These are phyloP conservation scores for Mucor mucedo DNA, from an alignment of 371 early-diverging fungal species.

Conservation along the genomic window DNA sequence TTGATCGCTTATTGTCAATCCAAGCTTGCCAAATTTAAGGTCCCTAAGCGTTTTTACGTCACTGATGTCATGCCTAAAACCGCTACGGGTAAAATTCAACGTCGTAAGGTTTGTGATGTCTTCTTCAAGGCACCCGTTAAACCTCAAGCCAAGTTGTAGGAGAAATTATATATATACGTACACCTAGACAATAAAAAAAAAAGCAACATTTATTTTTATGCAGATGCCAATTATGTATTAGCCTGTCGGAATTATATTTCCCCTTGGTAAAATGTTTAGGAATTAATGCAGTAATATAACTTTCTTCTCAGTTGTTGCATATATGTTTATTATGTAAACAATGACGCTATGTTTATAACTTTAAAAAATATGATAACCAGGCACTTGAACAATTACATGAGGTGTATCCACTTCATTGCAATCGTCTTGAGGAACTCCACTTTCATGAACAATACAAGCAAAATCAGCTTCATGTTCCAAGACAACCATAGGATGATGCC, in stretches of 20 bases:
- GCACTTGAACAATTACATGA: slow-evolving; percentile 38
- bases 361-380: slow-evolving; percentile 33
- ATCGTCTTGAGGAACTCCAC: slow-evolving; percentile 69
- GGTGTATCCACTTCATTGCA: slow-evolving; percentile 60
- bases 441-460: slow-evolving; percentile 74
- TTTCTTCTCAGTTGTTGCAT: too few relatives aligned
- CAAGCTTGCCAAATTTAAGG: slow-evolving; percentile 79
- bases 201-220: not conserved
- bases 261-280: not conserved
- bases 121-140: slow-evolving; percentile 47
- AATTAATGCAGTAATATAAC: too few relatives aligned
- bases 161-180: not conserved
- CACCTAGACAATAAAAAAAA: not conserved
- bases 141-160: slow-evolving; percentile 54
- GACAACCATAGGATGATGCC: slow-evolving; percentile 93
- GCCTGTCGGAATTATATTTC: not conserved
- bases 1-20: slow-evolving; percentile 53
- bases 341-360: too few relatives aligned
- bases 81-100: slow-evolving; percentile 77
- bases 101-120: slow-evolving; percentile 56
- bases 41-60: slow-evolving; percentile 78
- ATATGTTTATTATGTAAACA: too few relatives aligned
- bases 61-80: slow-evolving; percentile 76
- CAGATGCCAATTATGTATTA: not conserved
- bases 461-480: slow-evolving; percentile 66